phyloP scores from a whole-genome alignment of 2,329 filamentous ascomycete genomes.

The Cercospora janseana region DNA sequence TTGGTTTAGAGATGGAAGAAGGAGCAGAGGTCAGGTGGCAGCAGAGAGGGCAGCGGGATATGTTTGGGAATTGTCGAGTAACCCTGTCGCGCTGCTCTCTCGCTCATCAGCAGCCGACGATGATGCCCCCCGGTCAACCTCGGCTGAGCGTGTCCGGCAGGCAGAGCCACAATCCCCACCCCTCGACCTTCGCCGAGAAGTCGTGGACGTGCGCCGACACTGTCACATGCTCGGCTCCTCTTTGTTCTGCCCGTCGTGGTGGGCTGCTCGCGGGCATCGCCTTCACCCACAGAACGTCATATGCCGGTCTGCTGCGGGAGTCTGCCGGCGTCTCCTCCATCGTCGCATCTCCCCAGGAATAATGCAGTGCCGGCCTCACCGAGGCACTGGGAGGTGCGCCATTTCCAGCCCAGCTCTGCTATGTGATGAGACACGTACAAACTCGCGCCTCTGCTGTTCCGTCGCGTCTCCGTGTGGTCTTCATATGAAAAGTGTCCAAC shows the following conservation, averaged over 20 bases:
- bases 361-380: background rate
- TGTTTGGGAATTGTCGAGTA: slow-evolving; percentile 8
- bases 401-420: background rate
- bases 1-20: slow-evolving; percentile 7
- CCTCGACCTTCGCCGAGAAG: background rate
- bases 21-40: slow-evolving; percentile 1
- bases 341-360: too few relatives aligned
- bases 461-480: background rate
- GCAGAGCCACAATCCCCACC: background rate
- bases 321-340: too few relatives aligned
- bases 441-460: too few relatives aligned
- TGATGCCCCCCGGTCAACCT: slow-evolving; percentile 4
- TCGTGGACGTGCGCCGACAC: background rate
- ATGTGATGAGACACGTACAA: too few relatives aligned
- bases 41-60: slow-evolving; percentile 2
- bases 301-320: slow-evolving; percentile 1
- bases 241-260: background rate
- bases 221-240: background rate
- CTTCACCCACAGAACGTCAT: background rate
- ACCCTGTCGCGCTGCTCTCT: slow-evolving; percentile 2
- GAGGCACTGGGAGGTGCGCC: background rate
- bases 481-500: slow-evolving; percentile 1
- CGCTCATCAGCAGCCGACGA: slow-evolving; percentile 7
- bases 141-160: background rate
- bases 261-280: background rate